Base-by-base conservation (phyloP, 768 basidiomycete genomes). In the Mycena galopus region DNA sequence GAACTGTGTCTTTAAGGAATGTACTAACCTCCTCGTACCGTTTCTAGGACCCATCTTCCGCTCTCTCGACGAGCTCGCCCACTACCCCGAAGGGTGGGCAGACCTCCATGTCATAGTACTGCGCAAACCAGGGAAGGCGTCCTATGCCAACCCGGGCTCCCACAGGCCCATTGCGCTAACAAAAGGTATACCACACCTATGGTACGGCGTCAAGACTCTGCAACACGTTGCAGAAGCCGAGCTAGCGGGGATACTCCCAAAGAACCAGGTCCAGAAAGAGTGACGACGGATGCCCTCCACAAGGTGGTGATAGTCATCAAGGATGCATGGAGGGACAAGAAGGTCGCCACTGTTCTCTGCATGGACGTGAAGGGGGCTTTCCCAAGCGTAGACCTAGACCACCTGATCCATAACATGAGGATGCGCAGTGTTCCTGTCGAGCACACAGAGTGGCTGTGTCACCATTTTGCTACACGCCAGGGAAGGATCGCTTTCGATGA, bases 321-420 rank as follows among this genome's bases (percentile, higher is more conserved):
- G 56, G 76, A 79, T 1, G 81, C 83, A 0, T 87, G 86, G 86
- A 42, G 81, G 0, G 57, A 65, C 7, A 61, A 73, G 0, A 79
- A 84, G 23, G 86, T 87, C 0, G 83, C 75, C 0, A 80, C 80
- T 0, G 75, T 80, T 0, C 81, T 87, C 0, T 86, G 84, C 75
- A 79, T 87, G 1, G 85, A 88, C 68, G 80, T 88, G 0, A 77
- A 86, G 74, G 86, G 82, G 0, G 84, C 86, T 2, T 88, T 86
- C 73, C 86, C 84, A 0, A 86, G 82, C 69, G 81, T 80, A 0
- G 82, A 81, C 80, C n/a, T n/a, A n/a, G n/a, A n/a, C n/a, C n/a
- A n/a, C n/a, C n/a, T n/a, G n/a, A n/a, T n/a, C n/a, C n/a, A 84
- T 67, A 80, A 84, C 62, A 71, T 86, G 65, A 55, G 73, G 21